Conservation (phyloP, 1,284 basidiomycete genomes). For the Cutaneotrichosporon sp. region DNA sequence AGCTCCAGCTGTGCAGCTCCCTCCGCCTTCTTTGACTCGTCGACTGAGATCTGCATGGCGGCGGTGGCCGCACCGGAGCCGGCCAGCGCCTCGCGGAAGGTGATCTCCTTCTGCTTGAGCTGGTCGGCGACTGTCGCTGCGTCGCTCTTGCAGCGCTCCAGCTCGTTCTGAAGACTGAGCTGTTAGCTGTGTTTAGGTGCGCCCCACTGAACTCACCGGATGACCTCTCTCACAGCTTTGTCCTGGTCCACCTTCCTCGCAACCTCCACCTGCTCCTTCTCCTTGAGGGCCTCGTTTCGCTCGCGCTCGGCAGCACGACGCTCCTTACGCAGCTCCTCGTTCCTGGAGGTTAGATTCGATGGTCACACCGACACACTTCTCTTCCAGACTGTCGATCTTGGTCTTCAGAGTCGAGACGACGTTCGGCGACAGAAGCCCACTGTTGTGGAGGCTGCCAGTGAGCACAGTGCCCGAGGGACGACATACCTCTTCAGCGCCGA, state of each 20-base stretch:
- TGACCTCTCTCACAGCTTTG: neutral
- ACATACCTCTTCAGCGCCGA: neutral
- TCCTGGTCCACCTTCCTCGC: neutral
- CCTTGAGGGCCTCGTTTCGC: neutral
- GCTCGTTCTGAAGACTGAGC: neutral
- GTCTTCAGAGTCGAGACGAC: neutral
- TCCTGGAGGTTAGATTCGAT: neutral
- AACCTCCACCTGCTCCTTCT: neutral
- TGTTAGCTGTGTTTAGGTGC: neutral
- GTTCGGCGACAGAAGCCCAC: constrained; percentile 7
- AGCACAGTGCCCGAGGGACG: neutral
- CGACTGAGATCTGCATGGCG: neutral
- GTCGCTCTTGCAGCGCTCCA: neutral
- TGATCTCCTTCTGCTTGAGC: neutral
- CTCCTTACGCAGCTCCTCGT: neutral
- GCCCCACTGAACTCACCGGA: neutral
- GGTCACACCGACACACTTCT: neutral
- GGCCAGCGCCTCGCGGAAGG: neutral
- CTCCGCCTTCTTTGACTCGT: neutral
- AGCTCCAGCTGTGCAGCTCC: neutral
- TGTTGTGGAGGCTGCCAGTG: neutral
- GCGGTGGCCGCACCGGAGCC: neutral
- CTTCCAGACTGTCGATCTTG: neutral
- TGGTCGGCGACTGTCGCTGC: neutral
- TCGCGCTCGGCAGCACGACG: neutral